A percentile compares a stretch with the other conserved stretches of the same genome.
Evolutionary conservation across 139 green algal species (phyloP).

Genomic region (Tetraselmis chui): DNA sequence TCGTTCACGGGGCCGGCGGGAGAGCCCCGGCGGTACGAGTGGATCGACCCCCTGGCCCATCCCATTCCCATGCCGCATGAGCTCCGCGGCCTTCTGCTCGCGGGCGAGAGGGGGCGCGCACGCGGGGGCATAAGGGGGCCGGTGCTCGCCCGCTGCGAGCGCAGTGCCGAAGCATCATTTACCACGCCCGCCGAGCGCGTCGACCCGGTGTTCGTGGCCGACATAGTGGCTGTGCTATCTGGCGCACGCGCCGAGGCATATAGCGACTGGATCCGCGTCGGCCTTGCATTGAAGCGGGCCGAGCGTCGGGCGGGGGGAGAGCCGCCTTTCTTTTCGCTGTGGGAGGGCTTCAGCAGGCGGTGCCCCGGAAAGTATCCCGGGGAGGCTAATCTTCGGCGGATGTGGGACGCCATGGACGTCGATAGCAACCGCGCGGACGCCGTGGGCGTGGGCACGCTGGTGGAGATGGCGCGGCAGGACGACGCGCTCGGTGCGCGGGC

Average conservation of each 20-base stretch:
- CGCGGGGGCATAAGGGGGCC: no score
- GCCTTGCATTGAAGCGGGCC: neutral
- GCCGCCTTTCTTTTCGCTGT: neutral
- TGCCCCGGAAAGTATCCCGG: neutral
- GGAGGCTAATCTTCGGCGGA: neutral
- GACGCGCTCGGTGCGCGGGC: no score
- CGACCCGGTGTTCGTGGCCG: neutral
- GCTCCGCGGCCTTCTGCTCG: no score
- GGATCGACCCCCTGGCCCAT: no score
- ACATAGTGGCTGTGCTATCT: neutral
- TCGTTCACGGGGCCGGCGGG: no score
- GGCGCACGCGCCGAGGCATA: neutral
- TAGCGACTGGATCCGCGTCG: neutral
- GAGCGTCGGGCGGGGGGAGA: neutral
- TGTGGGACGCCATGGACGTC: neutral
- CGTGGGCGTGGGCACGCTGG: neutral
- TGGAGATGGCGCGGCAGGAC: neutral
- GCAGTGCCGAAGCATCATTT: no score
- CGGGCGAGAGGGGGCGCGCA: no score
- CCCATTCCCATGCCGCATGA: no score
- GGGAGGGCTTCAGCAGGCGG: neutral
- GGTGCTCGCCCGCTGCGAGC: no score
- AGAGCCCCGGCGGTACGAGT: no score
- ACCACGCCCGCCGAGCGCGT: no score
- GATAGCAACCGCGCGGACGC: no score